These are phyloP conservation scores for Physcia stellaris DNA, from an alignment of 495 filamentous ascomycete species.

Conservation along the genomic window DNA sequence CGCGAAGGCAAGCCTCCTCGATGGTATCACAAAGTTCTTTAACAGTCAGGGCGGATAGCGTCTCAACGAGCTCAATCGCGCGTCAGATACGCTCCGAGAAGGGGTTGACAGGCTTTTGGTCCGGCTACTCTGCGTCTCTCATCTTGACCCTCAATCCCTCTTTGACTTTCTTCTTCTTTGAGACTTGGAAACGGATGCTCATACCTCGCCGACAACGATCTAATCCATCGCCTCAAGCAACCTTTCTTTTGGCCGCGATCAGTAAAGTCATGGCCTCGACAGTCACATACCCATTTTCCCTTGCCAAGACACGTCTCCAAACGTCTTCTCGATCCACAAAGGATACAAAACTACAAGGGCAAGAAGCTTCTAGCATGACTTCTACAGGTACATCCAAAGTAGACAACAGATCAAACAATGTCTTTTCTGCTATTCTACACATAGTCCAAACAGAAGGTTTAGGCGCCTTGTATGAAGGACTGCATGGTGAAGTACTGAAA, in stretches of 20 bases:
- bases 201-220: conserved; percentile 36
- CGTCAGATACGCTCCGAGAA: conserved; percentile 52
- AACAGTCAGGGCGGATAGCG: conserved; percentile 7
- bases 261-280: conserved; percentile 69
- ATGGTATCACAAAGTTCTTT: conserved; percentile 21
- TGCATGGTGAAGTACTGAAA: conserved; percentile 64
- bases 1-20: conserved; percentile 59
- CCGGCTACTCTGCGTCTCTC: conserved; percentile 71
- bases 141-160: conserved; percentile 77
- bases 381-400: conserved; percentile 8
- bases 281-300: conserved; percentile 75
- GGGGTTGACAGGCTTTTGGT: conserved; percentile 73
- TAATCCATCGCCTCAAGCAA: conserved; percentile 37
- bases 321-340: conserved; percentile 19
- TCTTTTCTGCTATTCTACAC: conserved; percentile 46
- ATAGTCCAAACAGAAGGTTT: conserved; percentile 58
- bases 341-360: conserved; percentile 8
- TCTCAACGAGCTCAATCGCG: conserved; percentile 44
- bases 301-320: conserved; percentile 68
- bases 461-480: conserved; percentile 59
- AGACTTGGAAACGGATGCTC: conserved; percentile 45
- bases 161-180: conserved; percentile 75
- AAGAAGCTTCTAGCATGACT: conserved; percentile 3
- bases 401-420: conserved; percentile 26
- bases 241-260: conserved; percentile 64